Conservation (phyloP, 805 yeast species). For the Naumovozyma baii region DNA sequence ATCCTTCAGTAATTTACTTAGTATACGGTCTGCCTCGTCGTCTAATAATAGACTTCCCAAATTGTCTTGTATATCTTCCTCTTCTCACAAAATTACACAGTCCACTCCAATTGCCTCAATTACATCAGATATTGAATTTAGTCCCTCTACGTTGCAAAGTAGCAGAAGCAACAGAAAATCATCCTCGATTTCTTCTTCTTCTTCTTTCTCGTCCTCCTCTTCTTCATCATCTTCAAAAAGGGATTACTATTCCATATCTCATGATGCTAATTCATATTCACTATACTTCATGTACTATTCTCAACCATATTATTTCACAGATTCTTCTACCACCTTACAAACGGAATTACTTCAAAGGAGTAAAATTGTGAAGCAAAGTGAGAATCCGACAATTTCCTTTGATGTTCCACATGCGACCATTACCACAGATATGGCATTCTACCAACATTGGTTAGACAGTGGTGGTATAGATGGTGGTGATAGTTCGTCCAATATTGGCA, state of each 20-base stretch:
- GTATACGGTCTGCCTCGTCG: no score
- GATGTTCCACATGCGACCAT: not conserved
- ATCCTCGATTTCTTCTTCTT: not conserved
- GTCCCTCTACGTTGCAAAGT: not conserved
- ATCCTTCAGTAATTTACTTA: no score
- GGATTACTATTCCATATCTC: conserved; percentile 7
- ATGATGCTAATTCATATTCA: conserved; percentile 4
- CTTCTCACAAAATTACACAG: no score
- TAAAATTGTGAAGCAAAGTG: not conserved
- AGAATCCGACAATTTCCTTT: conserved; percentile 1
- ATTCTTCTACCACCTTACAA: conserved; percentile 10
- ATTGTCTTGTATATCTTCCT: no score
- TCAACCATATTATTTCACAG: conserved; percentile 12
- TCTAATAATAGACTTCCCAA: no score
- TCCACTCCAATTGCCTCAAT: no score
- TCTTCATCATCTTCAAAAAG: conserved; percentile 4
- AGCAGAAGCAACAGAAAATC: not conserved
- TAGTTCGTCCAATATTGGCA: not conserved
- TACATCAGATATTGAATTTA: no score
- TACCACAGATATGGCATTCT: conserved; percentile 2
- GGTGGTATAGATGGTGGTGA: conserved; percentile 2
- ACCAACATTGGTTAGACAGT: conserved; percentile 2
- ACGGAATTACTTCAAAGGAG: conserved; percentile 9
- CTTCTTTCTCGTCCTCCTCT: conserved; percentile 3
- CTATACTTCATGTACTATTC: conserved; percentile 6